Conservation (phyloP, 2,329 filamentous ascomycete genomes). For the Phialemonium atrogriseum region DNA sequence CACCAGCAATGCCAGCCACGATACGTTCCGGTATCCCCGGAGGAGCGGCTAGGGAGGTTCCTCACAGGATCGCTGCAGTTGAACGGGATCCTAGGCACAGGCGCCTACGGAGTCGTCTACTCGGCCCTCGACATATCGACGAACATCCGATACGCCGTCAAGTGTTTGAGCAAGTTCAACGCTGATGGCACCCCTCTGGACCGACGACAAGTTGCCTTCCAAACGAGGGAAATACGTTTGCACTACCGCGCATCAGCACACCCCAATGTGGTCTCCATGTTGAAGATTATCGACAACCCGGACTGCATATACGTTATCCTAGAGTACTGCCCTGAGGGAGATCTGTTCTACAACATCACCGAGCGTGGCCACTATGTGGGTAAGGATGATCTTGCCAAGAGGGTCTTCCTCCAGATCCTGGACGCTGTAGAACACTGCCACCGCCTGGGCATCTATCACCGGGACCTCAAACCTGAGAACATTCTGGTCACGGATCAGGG, state of each 20-base stretch:
- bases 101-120: slow-evolving; percentile 96
- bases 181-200: slow-evolving; percentile 63
- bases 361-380: slow-evolving; percentile 88
- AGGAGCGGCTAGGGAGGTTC: slow-evolving; percentile 78
- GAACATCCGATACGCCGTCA: slow-evolving; percentile 82
- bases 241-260: slow-evolving; percentile 86
- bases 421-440: slow-evolving; percentile 97
- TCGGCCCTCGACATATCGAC: slow-evolving; percentile 77
- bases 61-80: slow-evolving; percentile 78
- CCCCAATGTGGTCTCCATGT: slow-evolving; percentile 85
- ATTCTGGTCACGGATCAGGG: slow-evolving; percentile 86
- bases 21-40: slow-evolving; percentile 56
- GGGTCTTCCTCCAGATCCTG: slow-evolving; percentile 88
- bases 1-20: slow-evolving; percentile 31
- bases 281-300: slow-evolving; percentile 83
- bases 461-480: slow-evolving; percentile 97
- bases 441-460: slow-evolving; percentile 85
- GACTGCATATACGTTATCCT: slow-evolving; percentile 96
- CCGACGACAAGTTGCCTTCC: slow-evolving; percentile 77
- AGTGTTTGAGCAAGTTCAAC: slow-evolving; percentile 91
- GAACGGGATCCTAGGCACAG: slow-evolving; percentile 78
- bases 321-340: slow-evolving; percentile 94
- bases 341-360: slow-evolving; percentile 95
- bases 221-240: slow-evolving; percentile 84
- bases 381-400: slow-evolving; percentile 81